Percentiles rank a stretch among this genome's conserved stretches.
Conservation (phyloP, 805 yeast species). For the Metschnikowia koreensis region DNA sequence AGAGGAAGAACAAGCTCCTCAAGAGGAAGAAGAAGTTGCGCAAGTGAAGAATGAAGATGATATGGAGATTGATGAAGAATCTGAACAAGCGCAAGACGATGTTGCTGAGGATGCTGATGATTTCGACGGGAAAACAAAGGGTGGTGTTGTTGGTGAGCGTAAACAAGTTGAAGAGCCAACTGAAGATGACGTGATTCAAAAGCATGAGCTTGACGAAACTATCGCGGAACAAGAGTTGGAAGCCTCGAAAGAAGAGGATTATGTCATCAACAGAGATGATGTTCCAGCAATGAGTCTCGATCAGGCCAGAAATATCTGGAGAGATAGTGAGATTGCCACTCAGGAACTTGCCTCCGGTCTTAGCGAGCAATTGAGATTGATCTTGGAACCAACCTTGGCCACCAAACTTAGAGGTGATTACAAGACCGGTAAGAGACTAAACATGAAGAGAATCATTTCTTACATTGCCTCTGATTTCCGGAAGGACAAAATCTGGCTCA, state of each 20-base stretch:
- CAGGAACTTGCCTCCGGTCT: constrained; percentile 82
- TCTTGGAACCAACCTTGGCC: constrained; percentile 94
- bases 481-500: constrained; percentile 96
- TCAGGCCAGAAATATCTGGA: constrained; percentile 80
- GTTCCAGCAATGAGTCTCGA: constrained; percentile 53
- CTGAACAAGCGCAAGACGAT: constrained; percentile 27
- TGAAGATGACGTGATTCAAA: constrained; percentile 14
- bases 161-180: constrained; percentile 22
- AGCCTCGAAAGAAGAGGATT: constrained; percentile 17
- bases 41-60: constrained; percentile 25
- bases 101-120: constrained; percentile 34
- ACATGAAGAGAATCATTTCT: constrained; percentile 96
- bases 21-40: constrained; percentile 26
- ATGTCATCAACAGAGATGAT: constrained; percentile 22
- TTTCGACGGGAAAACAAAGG: constrained; percentile 47
- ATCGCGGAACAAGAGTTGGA: constrained; percentile 15
- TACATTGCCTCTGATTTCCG: constrained; percentile 97
- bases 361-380: constrained; percentile 89
- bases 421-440: constrained; percentile 93
- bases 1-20: constrained; percentile 18
- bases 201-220: constrained; percentile 18
- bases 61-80: constrained; percentile 31
- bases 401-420: constrained; percentile 94
- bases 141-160: constrained; percentile 52
- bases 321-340: constrained; percentile 75